Evolutionary conservation across 164 flowering plant species (phyloP), one percentile per base, ranked within the genome.

Genomic region (Annona squamosa): DNA sequence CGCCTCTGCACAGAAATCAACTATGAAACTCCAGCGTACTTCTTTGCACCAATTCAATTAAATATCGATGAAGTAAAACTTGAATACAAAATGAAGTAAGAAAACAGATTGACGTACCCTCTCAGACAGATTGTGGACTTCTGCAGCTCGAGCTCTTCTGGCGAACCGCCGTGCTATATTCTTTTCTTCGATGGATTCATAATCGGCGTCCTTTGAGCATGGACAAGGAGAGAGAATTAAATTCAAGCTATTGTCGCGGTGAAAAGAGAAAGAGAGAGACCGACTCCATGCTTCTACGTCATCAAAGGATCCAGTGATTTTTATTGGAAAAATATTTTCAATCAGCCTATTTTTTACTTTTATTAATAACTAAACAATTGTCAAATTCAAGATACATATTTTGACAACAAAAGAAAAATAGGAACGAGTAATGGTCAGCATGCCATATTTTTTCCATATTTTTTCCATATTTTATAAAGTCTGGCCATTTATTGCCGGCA

Each of bases 111-210:
- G 13, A 67, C 91, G n/a, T 45, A 93, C 98, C 87, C 98, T 89
- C 77, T 94, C 98, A 4, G 98, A 94, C 7, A 89, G 90, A 77
- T 93, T 93, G 78, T 93, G 98, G 81, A 93, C 96, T 83, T 91
- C 97, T n/a, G 98, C 94, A 69, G 93, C 96, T 66, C 98, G 94
- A 44, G 92, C 76, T 84, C 92, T 86, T 76, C 90, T 93, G 13
- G 90, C 72, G 62, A 90, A 82, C 72, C 91, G 90, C 57, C 83
- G 86, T 18, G 52, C 78, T 74, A 79, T 86, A 74, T 87, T 91
- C 84, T 87, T 93, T 73, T 76, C 78, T 65, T 85, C 84, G 56
- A 72, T 72, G 42, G 84, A 82, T 74, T 89, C 92, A 75, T 80
- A 77, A 48, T 87, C 92, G 74, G 76, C 87, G 79, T 90, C 94